Base-by-base conservation (phyloP, 108 stramenopile species). In the Pseudonitzschia multistriata region DNA sequence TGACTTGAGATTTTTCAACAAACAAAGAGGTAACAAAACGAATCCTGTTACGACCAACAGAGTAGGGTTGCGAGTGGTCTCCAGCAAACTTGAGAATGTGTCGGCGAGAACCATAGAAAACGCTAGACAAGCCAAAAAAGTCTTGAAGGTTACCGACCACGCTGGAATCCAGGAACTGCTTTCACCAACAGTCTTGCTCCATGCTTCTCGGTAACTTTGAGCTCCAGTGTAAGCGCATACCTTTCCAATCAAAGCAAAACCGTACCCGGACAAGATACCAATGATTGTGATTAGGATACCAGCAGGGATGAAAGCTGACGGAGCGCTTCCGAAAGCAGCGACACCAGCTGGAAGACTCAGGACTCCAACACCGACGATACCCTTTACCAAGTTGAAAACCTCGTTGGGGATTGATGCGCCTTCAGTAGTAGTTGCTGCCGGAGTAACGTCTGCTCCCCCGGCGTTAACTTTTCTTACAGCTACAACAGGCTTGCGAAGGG, bases 91-190 rank as follows among this genome's bases (percentile, higher is more conserved):
- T 21, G 68, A 76, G 60, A 87, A 85, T 24, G 89, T 95, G 77
- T 98, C 97, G 13, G 90, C 98, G 62, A 99, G 84, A 68, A 99
- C 96, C 88, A 98, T 93, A 56, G 88, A 87, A 81, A 88, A 98
- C 8, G 96, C 94, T 31, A 98, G 70, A 71, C 90, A 88, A 24
- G 92, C 97, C 50, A 89, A 74, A 68, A 93, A 89, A 22, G 96
- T 95, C 69, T 89, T 97, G 75, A 84, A 80, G 3, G 90, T 93
- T 53, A 83, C 82, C 25, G 89, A 84, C 39, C 73, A 77, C 15
- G 93, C 91, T 5, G 95, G 91, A 40, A 99, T 85, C 93, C 95
- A 94, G 1, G 89, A 81, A 15, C 88, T 80, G 6, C 67, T 62
- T 27, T 81, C 67, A 6, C 91, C 91, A 19, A 98, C 87, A 17